These are phyloP conservation scores for Herpetospermum pedunculosum DNA, from an alignment of 306 rosid genomes.

Conservation along the genomic window DNA sequence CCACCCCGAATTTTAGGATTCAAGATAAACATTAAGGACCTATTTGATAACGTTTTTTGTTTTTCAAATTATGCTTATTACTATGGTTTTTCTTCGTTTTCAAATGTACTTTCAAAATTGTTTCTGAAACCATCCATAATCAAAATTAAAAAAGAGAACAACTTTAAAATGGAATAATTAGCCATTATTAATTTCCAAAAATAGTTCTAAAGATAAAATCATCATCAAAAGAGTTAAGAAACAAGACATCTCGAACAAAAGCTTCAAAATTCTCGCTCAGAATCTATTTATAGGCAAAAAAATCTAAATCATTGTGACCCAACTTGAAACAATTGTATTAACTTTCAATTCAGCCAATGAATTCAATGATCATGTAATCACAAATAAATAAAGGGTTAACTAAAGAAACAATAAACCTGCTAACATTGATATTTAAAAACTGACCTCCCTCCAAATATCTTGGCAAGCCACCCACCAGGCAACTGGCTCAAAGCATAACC, in stretches of 20 bases:
- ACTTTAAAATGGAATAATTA: background rate
- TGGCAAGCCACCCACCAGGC: conserved; percentile 98
- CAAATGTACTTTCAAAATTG: background rate
- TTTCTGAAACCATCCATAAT: background rate
- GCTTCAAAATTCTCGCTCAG: background rate
- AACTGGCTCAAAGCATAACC: conserved; percentile 94
- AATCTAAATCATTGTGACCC: background rate
- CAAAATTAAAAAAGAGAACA: background rate
- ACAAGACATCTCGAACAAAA: background rate
- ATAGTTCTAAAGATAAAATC: background rate
- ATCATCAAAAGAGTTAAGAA: background rate
- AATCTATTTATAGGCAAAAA: background rate
- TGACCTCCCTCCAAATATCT: conserved; percentile 90
- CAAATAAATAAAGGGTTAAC: background rate
- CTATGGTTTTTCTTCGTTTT: background rate
- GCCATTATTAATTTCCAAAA: background rate
- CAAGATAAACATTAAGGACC: background rate
- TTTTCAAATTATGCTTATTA: background rate
- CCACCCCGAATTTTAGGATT: background rate
- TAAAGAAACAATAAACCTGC: background rate
- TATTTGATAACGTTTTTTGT: background rate
- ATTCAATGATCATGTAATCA: background rate
- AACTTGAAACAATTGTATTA: background rate
- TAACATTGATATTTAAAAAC: background rate
- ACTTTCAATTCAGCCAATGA: background rate